These are phyloP conservation scores for Zygnema circumcarinatum DNA, from an alignment of 139 green algal genomes.

Conservation along the genomic window DNA sequence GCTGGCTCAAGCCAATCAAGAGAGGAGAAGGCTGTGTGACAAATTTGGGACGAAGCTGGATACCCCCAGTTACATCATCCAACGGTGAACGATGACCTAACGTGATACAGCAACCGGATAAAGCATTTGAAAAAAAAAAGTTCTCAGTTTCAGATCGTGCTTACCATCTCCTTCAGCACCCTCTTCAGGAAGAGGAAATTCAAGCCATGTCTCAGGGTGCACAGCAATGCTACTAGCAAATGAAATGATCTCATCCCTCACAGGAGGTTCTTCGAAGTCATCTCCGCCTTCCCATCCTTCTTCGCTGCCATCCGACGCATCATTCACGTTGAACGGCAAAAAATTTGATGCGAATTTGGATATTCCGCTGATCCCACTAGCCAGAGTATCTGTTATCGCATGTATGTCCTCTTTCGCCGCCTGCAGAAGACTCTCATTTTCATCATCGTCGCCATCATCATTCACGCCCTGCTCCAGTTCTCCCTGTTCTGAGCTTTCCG, in stretches of 20 bases:
- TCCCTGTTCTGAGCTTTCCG: conserved; percentile 17
- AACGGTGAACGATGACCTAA: no score
- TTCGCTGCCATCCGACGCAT: conserved; percentile 38
- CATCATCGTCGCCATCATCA: conserved; percentile 32
- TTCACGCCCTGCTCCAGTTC: not conserved
- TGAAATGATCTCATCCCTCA: conserved; percentile 48
- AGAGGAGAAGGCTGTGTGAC: no score
- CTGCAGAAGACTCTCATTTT: conserved; percentile 15
- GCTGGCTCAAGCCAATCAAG: no score
- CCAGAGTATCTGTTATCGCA: conserved; percentile 22
- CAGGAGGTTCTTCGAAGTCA: conserved; percentile 13
- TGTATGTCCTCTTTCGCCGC: conserved; percentile 41
- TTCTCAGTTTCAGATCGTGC: no score
- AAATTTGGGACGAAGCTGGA: no score
- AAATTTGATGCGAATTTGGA: conserved; percentile 26
- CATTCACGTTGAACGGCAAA: not conserved
- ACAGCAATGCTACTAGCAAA: conserved; percentile 45
- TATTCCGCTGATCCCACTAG: conserved; percentile 31
- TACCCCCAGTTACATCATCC: no score
- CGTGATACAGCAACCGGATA: no score
- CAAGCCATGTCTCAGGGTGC: conserved; percentile 62
- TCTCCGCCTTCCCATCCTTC: conserved; percentile 28
- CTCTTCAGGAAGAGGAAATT: conserved; percentile 52
- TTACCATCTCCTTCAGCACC: conserved; percentile 31
- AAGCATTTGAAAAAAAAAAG: no score